Percentiles rank a stretch among this genome's conserved stretches.
phyloP scores from a whole-genome alignment of 306 rosid species.

The Fragaria vesca region DNA sequence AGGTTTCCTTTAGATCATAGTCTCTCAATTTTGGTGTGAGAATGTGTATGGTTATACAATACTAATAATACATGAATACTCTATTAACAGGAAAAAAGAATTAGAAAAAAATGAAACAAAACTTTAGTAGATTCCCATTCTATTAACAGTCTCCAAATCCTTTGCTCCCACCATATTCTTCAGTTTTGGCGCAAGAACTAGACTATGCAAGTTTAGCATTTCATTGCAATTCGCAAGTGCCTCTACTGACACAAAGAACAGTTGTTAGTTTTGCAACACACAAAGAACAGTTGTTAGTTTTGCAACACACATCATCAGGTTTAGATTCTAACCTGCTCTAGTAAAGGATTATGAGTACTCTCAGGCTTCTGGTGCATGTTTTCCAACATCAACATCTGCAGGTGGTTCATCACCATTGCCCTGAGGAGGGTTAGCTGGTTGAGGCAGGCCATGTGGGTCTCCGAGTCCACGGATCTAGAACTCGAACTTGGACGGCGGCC shows the following conservation, averaged over 20 bases:
- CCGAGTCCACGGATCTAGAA: too few relatives aligned
- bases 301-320: background rate
- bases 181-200: background rate
- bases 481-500: too few relatives aligned
- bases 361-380: background rate
- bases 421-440: background rate
- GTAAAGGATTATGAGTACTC: background rate
- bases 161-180: background rate
- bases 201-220: background rate
- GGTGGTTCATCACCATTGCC: background rate
- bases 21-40: background rate
- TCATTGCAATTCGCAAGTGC: background rate
- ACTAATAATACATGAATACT: too few relatives aligned
- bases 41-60: too few relatives aligned
- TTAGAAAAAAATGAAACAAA: too few relatives aligned
- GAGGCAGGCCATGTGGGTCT: background rate
- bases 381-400: background rate
- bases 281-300: too few relatives aligned
- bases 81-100: too few relatives aligned
- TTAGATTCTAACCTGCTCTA: background rate
- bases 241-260: background rate
- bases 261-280: background rate
- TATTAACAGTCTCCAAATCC: background rate
- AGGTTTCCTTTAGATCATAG: background rate
- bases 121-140: background rate